Conservation (phyloP, 352 stramenopile species). For the Phytophthora parvispora region DNA sequence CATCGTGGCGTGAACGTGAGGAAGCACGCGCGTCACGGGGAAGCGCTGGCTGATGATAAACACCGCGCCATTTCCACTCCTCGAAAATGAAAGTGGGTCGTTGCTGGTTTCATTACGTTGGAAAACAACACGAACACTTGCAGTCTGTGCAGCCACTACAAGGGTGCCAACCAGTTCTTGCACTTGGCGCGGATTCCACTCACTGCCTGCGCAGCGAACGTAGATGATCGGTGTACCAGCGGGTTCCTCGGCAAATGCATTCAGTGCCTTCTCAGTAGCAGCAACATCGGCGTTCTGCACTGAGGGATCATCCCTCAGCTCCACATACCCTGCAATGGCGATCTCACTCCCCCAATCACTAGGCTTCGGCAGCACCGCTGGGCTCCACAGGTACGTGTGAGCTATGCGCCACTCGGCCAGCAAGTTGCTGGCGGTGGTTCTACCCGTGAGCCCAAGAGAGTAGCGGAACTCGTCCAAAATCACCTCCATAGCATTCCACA, state of each 20-base stretch:
- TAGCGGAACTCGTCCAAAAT: constrained; percentile 70
- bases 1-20: constrained; percentile 43
- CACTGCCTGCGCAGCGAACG: constrained; percentile 55
- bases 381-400: constrained; percentile 82
- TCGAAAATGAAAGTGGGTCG: constrained; percentile 32
- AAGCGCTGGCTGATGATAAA: constrained; percentile 60
- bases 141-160: constrained; percentile 46
- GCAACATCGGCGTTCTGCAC: constrained; percentile 16
- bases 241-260: constrained; percentile 10
- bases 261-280: constrained; percentile 36
- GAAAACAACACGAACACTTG: constrained; percentile 61
- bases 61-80: constrained; percentile 43
- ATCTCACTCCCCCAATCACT: constrained; percentile 73
- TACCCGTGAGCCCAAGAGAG: constrained; percentile 58
- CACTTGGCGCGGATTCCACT: constrained; percentile 50
- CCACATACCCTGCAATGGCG: constrained; percentile 61
- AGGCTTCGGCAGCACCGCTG: constrained; percentile 62
- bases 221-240: constrained; percentile 51
- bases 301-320: constrained; percentile 35
- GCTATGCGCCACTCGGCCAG: constrained; percentile 62
- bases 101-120: constrained; percentile 53
- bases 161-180: constrained; percentile 55
- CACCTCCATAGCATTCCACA: constrained; percentile 57
- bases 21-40: constrained; percentile 48
- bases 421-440: constrained; percentile 45